Percentiles rank a stretch among this genome's conserved stretches.
These are phyloP conservation scores for Candida hungchunana DNA, from an alignment of 805 yeast species.

Conservation along the genomic window DNA sequence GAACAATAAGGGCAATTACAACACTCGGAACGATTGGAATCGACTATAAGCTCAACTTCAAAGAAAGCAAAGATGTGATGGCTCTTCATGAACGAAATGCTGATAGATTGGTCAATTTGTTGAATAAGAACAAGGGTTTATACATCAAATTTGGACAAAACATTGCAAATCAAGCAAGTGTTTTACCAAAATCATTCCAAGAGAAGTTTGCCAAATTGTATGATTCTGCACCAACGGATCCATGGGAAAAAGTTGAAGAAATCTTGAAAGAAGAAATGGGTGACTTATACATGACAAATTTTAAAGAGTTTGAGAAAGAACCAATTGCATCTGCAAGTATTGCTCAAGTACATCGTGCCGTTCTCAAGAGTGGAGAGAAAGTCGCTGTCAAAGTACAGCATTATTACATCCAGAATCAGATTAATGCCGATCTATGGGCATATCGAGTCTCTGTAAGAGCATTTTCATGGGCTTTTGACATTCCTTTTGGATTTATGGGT, in stretches of 20 bases:
- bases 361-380: constrained; percentile 39
- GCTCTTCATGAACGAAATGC: constrained; percentile 59
- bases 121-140: constrained; percentile 49
- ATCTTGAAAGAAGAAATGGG: constrained; percentile 41
- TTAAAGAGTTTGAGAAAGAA: constrained; percentile 42
- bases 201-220: constrained; percentile 52
- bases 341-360: constrained; percentile 65
- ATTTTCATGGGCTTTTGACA: constrained; percentile 55
- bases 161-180: constrained; percentile 66
- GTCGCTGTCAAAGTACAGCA: constrained; percentile 72
- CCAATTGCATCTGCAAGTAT: constrained; percentile 76
- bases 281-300: constrained; percentile 34
- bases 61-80: constrained; percentile 40
- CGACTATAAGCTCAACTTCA: constrained; percentile 55
- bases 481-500: constrained; percentile 57
- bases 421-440: constrained; percentile 55
- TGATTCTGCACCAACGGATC: constrained; percentile 63
- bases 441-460: constrained; percentile 48
- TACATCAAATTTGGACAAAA: constrained; percentile 79
- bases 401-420: constrained; percentile 55
- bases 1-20: constrained; percentile 50
- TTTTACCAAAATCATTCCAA: constrained; percentile 64
- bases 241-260: constrained; percentile 43
- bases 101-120: constrained; percentile 40
- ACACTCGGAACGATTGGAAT: constrained; percentile 47